These are phyloP conservation scores for Saccharum hybrid DNA, from an alignment of 202 grass and related monocot species.

Conservation along the genomic window DNA sequence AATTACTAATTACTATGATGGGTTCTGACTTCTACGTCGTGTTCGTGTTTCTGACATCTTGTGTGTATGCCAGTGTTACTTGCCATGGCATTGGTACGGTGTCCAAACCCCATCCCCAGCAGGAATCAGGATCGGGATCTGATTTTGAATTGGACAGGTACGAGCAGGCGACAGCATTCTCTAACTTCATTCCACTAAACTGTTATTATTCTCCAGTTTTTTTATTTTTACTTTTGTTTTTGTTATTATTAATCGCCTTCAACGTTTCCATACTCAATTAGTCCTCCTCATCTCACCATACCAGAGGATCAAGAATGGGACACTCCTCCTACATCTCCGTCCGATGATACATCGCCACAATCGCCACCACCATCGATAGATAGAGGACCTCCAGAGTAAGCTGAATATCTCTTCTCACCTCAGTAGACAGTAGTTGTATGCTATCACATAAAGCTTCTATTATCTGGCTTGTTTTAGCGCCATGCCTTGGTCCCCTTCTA, in stretches of 20 bases:
- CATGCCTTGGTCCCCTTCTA: neutral
- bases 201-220: neutral
- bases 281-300: neutral
- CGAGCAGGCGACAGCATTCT: neutral
- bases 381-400: neutral
- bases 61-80: neutral
- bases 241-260: neutral
- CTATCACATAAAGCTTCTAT: neutral
- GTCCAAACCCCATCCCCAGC: neutral
- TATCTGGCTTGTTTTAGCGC: neutral
- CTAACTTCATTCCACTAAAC: too few species aligned
- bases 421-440: neutral
- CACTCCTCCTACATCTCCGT: neutral
- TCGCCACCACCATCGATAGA: neutral
- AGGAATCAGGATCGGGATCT: neutral
- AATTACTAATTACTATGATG: too few species aligned
- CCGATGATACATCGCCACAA: too few species aligned
- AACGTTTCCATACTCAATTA: neutral
- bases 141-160: constrained; percentile 20
- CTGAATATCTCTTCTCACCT: neutral
- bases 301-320: neutral
- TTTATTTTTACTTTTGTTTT: neutral
- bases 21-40: neutral
- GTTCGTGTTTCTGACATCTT: neutral
- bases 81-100: neutral